Conservation (phyloP, 306 rosid species). For the Pyrus communis region DNA sequence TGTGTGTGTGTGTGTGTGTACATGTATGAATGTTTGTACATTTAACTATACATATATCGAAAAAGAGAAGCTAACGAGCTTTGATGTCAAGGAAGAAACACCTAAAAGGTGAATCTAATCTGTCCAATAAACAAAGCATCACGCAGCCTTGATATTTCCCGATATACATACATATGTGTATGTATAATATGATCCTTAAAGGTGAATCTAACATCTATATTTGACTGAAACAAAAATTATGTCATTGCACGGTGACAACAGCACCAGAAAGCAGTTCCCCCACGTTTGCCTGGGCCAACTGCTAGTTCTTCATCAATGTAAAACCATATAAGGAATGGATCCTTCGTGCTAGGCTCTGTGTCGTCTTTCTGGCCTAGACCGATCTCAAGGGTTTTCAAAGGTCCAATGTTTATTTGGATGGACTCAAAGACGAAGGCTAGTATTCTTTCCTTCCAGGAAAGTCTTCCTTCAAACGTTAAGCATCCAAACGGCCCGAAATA, state of each 20-base stretch:
- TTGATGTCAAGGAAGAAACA: not conserved
- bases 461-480: conserved; percentile 83
- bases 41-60: not conserved
- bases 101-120: not conserved
- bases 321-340: conserved; percentile 90
- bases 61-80: not conserved
- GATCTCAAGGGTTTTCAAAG: conserved; percentile 64
- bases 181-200: not conserved
- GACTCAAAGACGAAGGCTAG: conserved; percentile 69
- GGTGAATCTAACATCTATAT: not conserved
- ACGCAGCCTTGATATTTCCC: not conserved
- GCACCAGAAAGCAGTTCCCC: conserved; percentile 94
- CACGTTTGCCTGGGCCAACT: conserved; percentile 88
- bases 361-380: conserved; percentile 70
- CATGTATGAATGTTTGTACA: no score
- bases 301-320: conserved; percentile 92
- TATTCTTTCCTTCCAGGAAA: conserved; percentile 74
- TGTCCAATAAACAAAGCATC: not conserved
- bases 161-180: no score
- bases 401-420: conserved; percentile 67
- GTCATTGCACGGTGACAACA: conserved; percentile 48
- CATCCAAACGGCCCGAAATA: conserved; percentile 82
- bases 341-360: conserved; percentile 62
- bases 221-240: conserved; percentile 11
- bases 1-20: not conserved